These are phyloP conservation scores for Isabelozyma rhagii DNA, from an alignment of 805 yeast species.

Conservation along the genomic window DNA sequence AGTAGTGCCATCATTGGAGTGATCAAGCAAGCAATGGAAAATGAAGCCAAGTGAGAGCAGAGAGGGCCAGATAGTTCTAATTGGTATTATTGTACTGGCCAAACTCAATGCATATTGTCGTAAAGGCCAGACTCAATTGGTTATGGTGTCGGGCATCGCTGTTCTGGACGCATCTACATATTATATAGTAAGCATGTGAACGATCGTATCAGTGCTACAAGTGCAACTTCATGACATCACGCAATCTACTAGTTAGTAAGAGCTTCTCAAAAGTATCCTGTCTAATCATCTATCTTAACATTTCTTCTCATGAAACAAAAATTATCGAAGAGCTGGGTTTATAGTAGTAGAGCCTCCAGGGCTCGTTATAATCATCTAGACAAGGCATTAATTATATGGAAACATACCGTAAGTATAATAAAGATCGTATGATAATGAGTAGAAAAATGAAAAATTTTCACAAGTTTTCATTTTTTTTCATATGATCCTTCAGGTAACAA, in stretches of 20 bases:
- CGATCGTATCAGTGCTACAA: background rate
- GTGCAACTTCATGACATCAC: background rate
- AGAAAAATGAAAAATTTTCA: background rate
- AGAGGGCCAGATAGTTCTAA: too few relatives aligned
- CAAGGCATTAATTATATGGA: background rate
- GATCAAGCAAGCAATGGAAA: constrained; percentile 64
- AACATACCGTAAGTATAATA: background rate
- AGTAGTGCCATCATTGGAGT: constrained; percentile 88
- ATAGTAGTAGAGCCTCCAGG: constrained; percentile 14
- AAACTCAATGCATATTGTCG: too few relatives aligned
- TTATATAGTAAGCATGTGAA: background rate
- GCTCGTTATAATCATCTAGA: constrained; percentile 16
- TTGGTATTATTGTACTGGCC: too few relatives aligned
- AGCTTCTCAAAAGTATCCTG: background rate
- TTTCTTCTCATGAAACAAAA: constrained; percentile 16
- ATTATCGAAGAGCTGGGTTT: constrained; percentile 20
- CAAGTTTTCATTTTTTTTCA: background rate
- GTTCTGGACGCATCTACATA: background rate
- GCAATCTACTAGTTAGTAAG: background rate
- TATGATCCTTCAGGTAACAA: too few relatives aligned
- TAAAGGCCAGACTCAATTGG: background rate
- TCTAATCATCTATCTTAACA: constrained; percentile 13
- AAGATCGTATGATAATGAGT: too few relatives aligned
- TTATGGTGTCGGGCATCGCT: too few relatives aligned
- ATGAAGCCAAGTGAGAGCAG: constrained; percentile 6